These are phyloP conservation scores for Arachnopeziza araneosa DNA, from an alignment of 2,329 filamentous ascomycete species.

Conservation along the genomic window DNA sequence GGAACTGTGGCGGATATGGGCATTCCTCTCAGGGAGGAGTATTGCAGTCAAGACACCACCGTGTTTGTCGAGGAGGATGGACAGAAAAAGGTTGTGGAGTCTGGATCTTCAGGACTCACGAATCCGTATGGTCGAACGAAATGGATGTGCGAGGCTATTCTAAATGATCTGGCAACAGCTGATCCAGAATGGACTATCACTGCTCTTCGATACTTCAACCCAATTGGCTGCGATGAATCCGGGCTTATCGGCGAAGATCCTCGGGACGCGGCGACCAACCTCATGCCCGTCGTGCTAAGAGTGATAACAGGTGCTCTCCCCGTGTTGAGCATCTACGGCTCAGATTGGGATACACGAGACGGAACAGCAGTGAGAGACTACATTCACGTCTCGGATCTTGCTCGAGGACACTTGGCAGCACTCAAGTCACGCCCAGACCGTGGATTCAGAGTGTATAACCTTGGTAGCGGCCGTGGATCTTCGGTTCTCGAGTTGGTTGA, in stretches of 20 bases:
- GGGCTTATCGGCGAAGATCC: slow-evolving; percentile 61
- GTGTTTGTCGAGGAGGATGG: slow-evolving; percentile 39
- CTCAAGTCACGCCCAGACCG: slow-evolving; percentile 30
- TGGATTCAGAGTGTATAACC: slow-evolving; percentile 41
- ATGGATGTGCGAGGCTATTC: slow-evolving; percentile 62
- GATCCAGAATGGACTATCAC: slow-evolving; percentile 59
- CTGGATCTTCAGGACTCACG: slow-evolving; percentile 52
- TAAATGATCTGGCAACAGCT: slow-evolving; percentile 54
- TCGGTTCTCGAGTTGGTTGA: slow-evolving; percentile 40
- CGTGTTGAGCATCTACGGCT: slow-evolving; percentile 56
- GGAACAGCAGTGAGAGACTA: slow-evolving; percentile 64
- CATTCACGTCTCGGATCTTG: slow-evolving; percentile 62
- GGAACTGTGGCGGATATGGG: slow-evolving; percentile 48
- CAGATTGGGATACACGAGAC: slow-evolving; percentile 59
- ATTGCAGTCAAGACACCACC: slow-evolving; percentile 47
- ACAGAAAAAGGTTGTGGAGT: slow-evolving; percentile 35
- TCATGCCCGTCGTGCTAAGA: slow-evolving; percentile 58
- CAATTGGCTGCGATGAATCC: slow-evolving; percentile 59
- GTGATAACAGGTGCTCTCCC: slow-evolving; percentile 50
- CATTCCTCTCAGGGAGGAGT: slow-evolving; percentile 48
- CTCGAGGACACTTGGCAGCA: slow-evolving; percentile 58
- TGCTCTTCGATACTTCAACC: slow-evolving; percentile 63
- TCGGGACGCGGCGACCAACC: slow-evolving; percentile 54
- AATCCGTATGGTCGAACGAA: slow-evolving; percentile 63
- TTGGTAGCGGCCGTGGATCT: slow-evolving; percentile 41